Base-by-base conservation (phyloP, 2,329 filamentous ascomycete genomes). In the Tolypocladium paradoxum region DNA sequence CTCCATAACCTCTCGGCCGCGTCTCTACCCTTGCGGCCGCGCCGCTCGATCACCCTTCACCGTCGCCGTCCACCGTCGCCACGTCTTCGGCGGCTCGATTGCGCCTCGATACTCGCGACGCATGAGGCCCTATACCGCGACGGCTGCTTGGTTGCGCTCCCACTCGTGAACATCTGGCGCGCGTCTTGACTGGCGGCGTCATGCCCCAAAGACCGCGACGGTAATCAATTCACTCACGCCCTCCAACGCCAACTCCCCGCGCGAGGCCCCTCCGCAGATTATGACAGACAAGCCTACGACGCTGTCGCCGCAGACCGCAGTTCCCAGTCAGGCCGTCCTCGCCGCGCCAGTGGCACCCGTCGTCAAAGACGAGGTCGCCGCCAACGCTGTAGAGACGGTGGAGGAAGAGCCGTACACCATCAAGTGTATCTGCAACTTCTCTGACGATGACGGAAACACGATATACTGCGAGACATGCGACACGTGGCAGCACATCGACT, bases 401-500 rank as follows among this genome's bases (percentile, higher is more conserved):
- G 83, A 85, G 64, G 87, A 91, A 71, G 87, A 92, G 70, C 87
- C 87, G 20, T 95, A 95, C 70, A 95, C 89, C 55, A 96, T 97
- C 75, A 96, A 95, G 77, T 99, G 93, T 80, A 95, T 97, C 63
- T 99, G 93, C 74, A 84, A 84, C 68, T 96, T 87, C 71, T 76
- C 83, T 68, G 90, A 95, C 75, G 93, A 99, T 77, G 93, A 99
- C 76, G 93, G 93, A 71, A 92, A 89, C 71, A 99, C 93, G 55
- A 95, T 99, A 57, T 90, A 91, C 71, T 99, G 93, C 77, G 93
- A 97, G 68, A 82, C 79, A 55, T 99, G 93, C 77, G 88, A 96
- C 68, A 93, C 90, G 49, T 99, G 93, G 93, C 93, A 99, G 72
- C 93, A 99, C 71, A 95, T 96, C 63, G 85, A 90, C 67, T 99